These are phyloP conservation scores for Neurospora sp. DNA, from an alignment of 2,329 filamentous ascomycete genomes.

Conservation along the genomic window DNA sequence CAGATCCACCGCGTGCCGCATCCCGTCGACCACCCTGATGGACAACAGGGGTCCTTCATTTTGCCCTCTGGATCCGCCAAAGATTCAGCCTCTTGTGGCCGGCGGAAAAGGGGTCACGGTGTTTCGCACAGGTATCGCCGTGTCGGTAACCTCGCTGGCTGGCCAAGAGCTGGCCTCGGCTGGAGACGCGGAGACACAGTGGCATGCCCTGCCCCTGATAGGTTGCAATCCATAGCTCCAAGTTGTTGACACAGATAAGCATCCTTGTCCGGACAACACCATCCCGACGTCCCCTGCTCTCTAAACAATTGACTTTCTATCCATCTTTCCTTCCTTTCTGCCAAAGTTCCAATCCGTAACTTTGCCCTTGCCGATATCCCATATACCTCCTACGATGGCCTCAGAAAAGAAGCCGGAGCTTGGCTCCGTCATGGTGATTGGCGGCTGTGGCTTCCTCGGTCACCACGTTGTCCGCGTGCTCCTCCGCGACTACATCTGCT, in stretches of 20 bases:
- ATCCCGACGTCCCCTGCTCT: background rate
- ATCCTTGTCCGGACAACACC: background rate
- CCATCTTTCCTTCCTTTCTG: background rate
- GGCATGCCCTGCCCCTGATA: background rate
- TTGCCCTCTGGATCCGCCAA: conserved; percentile 12
- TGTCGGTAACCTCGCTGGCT: background rate
- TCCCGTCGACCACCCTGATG: background rate
- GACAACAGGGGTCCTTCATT: background rate
- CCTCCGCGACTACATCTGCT: conserved; percentile 48
- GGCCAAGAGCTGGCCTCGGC: background rate
- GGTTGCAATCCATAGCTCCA: background rate
- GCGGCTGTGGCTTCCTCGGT: conserved; percentile 77
- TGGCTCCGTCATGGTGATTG: conserved; percentile 67
- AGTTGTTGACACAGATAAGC: background rate
- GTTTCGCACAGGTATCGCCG: background rate
- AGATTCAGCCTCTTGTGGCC: conserved; percentile 1
- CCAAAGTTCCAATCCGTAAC: background rate
- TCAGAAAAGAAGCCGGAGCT: conserved; percentile 35
- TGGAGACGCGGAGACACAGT: background rate
- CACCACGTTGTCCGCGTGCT: conserved; percentile 72
- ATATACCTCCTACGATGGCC: conserved; percentile 14
- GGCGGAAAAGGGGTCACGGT: background rate
- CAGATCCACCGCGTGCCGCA: background rate
- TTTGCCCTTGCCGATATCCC: background rate
- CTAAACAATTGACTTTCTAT: background rate